Percentiles rank a stretch among this genome's conserved stretches.
Conservation (phyloP, 345 rosid species). For the Hirschfeldia incana region DNA sequence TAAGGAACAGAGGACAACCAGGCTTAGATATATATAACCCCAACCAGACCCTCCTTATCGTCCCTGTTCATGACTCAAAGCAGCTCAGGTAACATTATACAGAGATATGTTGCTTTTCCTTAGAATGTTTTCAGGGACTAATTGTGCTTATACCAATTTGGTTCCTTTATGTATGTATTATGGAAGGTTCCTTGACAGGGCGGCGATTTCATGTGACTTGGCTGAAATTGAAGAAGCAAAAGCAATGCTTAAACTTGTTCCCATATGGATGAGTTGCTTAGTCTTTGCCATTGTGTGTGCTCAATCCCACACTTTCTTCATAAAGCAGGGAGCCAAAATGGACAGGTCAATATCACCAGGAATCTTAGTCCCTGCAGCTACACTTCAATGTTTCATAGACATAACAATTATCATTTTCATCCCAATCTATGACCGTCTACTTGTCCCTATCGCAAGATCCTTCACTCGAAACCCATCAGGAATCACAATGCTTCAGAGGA, state of each 20-base stretch:
- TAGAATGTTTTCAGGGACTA: neutral
- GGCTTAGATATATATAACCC: neutral
- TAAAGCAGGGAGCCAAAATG: conserved; percentile 56
- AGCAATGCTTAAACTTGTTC: conserved; percentile 44
- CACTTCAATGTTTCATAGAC: too few species aligned
- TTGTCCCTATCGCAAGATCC: too few species aligned
- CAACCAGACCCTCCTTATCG: conserved; percentile 13
- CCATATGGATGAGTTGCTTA: conserved; percentile 52
- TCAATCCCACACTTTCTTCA: conserved; percentile 55
- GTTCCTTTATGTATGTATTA: neutral
- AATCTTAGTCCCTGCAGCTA: conserved; percentile 23
- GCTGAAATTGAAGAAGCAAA: conserved; percentile 55
- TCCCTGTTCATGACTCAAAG: conserved; percentile 33
- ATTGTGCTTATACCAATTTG: neutral
- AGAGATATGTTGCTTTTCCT: neutral
- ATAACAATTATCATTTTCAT: too few species aligned
- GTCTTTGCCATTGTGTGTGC: conserved; percentile 47
- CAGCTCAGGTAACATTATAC: conserved; percentile 43
- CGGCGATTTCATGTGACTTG: conserved; percentile 41
- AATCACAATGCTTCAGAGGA: too few species aligned
- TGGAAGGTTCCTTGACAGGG: conserved; percentile 53
- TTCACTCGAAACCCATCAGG: too few species aligned
- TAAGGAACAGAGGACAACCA: conserved; percentile 24
- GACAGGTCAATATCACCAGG: conserved; percentile 44
- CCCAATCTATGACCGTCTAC: too few species aligned